Evolutionary conservation across 2,329 filamentous ascomycete species (phyloP).

Genomic region (Emmonsiellopsis sp.): DNA sequence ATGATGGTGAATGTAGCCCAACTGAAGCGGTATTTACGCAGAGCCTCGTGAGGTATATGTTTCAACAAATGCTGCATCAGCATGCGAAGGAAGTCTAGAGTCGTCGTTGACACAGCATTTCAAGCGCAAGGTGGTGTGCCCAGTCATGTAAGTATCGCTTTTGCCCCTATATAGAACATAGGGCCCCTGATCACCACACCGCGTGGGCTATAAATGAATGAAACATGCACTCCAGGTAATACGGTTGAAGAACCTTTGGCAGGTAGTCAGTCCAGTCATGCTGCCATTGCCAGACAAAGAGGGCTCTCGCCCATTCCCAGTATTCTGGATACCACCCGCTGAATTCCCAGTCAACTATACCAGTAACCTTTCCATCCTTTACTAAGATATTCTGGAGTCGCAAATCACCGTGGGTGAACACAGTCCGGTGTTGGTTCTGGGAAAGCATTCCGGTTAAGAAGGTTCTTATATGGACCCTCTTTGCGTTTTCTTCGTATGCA

Average conservation of each 20-base stretch:
- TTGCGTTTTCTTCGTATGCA: slow-evolving; percentile 13
- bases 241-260: slow-evolving; percentile 20
- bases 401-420: slow-evolving; percentile 24
- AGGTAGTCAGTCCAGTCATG: slow-evolving; percentile 27
- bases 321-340: slow-evolving; percentile 33
- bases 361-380: slow-evolving; percentile 15
- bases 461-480: slow-evolving; percentile 12
- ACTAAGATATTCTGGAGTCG: slow-evolving; percentile 25
- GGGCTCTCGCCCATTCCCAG: slow-evolving; percentile 29
- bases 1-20: too few relatives aligned
- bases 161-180: too few relatives aligned
- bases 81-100: too few relatives aligned
- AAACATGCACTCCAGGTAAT: slow-evolving; percentile 6
- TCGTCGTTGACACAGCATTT: too few relatives aligned
- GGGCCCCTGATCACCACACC: background rate
- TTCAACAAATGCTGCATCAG: too few relatives aligned
- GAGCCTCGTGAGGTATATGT: too few relatives aligned
- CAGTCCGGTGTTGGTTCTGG: slow-evolving; percentile 12
- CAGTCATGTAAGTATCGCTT: too few relatives aligned
- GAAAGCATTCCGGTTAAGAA: slow-evolving; percentile 12
- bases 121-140: too few relatives aligned
- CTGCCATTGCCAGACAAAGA: slow-evolving; percentile 21
- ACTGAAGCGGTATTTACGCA: too few relatives aligned
- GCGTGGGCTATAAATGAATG: background rate
- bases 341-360: slow-evolving; percentile 33